phyloP scores from a whole-genome alignment of 2,329 filamentous ascomycete species.

The Stachybotrys elegans region DNA sequence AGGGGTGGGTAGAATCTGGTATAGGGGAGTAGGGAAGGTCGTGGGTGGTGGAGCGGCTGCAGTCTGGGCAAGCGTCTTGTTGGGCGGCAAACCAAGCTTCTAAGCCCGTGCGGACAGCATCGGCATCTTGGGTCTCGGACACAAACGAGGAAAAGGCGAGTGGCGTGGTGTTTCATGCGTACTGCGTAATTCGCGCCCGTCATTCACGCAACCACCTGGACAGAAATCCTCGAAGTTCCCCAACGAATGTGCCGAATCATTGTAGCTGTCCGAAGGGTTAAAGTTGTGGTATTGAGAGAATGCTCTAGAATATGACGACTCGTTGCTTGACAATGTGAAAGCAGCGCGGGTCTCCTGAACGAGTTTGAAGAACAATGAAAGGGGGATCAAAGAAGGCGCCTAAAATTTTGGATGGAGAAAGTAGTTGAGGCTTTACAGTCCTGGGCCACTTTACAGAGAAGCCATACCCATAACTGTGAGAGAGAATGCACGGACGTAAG shows the following conservation, averaged over 20 bases:
- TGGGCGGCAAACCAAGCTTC: background rate
- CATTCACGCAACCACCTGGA: background rate
- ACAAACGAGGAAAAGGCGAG: background rate
- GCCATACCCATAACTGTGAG: background rate
- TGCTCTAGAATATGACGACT: background rate
- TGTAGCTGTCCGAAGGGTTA: background rate
- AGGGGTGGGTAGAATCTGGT: background rate
- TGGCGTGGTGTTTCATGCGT: background rate
- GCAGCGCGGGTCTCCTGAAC: background rate
- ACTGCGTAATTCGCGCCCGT: background rate
- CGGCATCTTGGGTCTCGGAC: background rate
- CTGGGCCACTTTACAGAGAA: background rate
- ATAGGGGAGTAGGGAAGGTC: background rate
- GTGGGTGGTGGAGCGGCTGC: background rate
- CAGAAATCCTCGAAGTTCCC: background rate
- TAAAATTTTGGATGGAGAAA: too few relatives aligned
- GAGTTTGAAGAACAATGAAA: background rate
- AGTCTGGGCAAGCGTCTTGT: background rate
- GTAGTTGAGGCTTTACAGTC: too few relatives aligned
- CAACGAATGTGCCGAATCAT: background rate
- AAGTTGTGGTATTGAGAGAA: background rate
- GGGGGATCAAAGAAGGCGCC: background rate
- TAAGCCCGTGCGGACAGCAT: background rate
- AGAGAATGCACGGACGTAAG: background rate
- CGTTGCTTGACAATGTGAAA: background rate